These are phyloP conservation scores for Petrea volubilis DNA, from an alignment of 257 asterid species.

Conservation along the genomic window DNA sequence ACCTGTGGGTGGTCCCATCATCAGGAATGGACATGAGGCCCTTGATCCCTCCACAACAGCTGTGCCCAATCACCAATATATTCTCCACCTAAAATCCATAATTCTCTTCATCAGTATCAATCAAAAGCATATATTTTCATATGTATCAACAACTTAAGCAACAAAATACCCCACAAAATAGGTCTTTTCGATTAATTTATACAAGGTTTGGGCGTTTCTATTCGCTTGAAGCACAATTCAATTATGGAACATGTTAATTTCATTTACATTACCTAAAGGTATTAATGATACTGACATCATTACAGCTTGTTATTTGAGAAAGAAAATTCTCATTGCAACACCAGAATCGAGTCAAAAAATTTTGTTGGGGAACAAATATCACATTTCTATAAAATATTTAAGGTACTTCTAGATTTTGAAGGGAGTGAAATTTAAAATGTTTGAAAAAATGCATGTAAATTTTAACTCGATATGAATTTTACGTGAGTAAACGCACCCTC, in stretches of 20 bases:
- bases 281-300: not conserved
- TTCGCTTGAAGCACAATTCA: not conserved
- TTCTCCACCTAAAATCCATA: conserved; percentile 68
- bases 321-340: too few species aligned
- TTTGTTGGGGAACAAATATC: too few species aligned
- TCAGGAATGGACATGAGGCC: conserved; percentile 91
- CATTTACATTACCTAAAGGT: not conserved
- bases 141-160: not conserved
- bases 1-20: conserved; percentile 77
- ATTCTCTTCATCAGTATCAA: conserved; percentile 4
- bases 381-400: too few species aligned
- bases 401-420: too few species aligned
- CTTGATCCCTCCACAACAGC: conserved; percentile 94
- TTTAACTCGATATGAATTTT: too few species aligned
- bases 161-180: not conserved
- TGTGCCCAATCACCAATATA: conserved; percentile 84
- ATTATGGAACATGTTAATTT: not conserved
- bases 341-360: too few species aligned
- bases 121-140: conserved; percentile 13
- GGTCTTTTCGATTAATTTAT: not conserved
- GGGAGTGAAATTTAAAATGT: too few species aligned
- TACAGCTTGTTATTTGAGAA: not conserved
- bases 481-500: too few species aligned
- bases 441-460: too few species aligned
- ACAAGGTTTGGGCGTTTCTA: not conserved